Conservation (phyloP, 768 basidiomycete species). For the Tremella fuciformis region DNA sequence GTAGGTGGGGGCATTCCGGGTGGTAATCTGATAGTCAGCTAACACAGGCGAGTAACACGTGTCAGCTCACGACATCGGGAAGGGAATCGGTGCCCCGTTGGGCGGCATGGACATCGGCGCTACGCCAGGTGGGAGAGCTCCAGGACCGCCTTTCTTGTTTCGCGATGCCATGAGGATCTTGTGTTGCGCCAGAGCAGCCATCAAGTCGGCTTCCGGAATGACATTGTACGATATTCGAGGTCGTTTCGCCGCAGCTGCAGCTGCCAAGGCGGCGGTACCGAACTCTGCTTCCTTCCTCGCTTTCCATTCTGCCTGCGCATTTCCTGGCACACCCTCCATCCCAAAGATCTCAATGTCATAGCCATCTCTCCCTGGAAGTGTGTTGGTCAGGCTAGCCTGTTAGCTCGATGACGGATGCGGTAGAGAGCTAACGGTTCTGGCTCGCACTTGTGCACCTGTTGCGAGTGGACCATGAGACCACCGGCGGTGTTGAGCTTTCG, state of each 20-base stretch:
- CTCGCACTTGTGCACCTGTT: constrained; percentile 99
- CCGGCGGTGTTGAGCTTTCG: constrained; percentile 94
- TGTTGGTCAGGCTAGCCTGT: constrained; percentile 81
- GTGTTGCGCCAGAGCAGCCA: constrained; percentile 80
- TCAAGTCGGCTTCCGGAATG: constrained; percentile 77
- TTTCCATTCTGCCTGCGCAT: constrained; percentile 93
- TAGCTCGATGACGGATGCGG: not conserved
- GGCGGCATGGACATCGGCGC: constrained; percentile 19
- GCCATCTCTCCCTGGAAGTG: constrained; percentile 90
- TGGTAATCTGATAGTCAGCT: no score
- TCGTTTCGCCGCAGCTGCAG: constrained; percentile 61
- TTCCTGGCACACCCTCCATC: constrained; percentile 95
- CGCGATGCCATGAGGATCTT: constrained; percentile 78
- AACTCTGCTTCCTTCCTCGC: constrained; percentile 91
- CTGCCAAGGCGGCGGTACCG: constrained; percentile 58
- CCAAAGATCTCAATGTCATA: constrained; percentile 99
- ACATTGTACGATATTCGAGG: constrained; percentile 67
- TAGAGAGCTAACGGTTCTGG: constrained; percentile 71
- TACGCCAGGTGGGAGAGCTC: constrained; percentile 20
- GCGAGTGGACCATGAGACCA: constrained; percentile 94
- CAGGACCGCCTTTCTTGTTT: constrained; percentile 50
- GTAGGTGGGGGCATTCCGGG: constrained; percentile 45
- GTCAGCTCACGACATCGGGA: constrained; percentile 36
- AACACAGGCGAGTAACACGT: no score
- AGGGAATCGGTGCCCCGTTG: constrained; percentile 51